phyloP scores from a whole-genome alignment of 192 early-diverging fungal genomes.

The Coemansia sp. region DNA sequence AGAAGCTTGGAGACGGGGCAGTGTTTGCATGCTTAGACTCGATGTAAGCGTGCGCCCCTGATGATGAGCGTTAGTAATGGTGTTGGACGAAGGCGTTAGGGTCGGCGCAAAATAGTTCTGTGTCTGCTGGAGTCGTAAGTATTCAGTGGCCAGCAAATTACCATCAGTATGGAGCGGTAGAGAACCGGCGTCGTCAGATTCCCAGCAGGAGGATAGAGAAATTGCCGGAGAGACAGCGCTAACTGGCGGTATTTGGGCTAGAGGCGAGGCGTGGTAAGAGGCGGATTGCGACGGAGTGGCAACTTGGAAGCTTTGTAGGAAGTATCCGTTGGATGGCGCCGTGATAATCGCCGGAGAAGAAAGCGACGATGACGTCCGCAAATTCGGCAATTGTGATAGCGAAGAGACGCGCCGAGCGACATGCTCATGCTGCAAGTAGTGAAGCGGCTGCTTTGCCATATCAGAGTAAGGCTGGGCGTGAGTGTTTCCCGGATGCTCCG shows the following conservation, averaged over 20 bases:
- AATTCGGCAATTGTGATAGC: slow-evolving; percentile 45
- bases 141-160: slow-evolving; percentile 6
- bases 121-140: slow-evolving; percentile 16
- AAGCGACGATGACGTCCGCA: slow-evolving; percentile 12
- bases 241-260: slow-evolving; percentile 28
- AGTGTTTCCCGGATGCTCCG: background rate
- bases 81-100: background rate
- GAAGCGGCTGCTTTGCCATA: slow-evolving; percentile 23
- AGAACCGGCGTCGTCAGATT: slow-evolving; percentile 14
- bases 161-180: slow-evolving; percentile 9
- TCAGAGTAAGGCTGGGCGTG: background rate
- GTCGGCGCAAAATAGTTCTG: slow-evolving; percentile 21
- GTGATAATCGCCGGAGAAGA: background rate
- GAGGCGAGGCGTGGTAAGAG: slow-evolving; percentile 13
- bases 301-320: background rate
- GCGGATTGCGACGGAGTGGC: background rate
- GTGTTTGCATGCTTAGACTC: slow-evolving; percentile 51
- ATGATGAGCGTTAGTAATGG: background rate
- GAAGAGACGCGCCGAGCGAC: slow-evolving; percentile 48
- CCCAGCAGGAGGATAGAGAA: slow-evolving; percentile 30
- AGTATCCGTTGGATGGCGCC: background rate
- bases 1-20: slow-evolving; percentile 39
- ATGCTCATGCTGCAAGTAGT: slow-evolving; percentile 35
- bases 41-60: slow-evolving; percentile 38
- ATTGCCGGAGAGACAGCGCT: slow-evolving; percentile 24